Percentiles rank a stretch among this genome's conserved stretches.
These are phyloP conservation scores for Chaetothyriales sp. DNA, from an alignment of 2,329 filamentous ascomycete genomes.

Conservation along the genomic window DNA sequence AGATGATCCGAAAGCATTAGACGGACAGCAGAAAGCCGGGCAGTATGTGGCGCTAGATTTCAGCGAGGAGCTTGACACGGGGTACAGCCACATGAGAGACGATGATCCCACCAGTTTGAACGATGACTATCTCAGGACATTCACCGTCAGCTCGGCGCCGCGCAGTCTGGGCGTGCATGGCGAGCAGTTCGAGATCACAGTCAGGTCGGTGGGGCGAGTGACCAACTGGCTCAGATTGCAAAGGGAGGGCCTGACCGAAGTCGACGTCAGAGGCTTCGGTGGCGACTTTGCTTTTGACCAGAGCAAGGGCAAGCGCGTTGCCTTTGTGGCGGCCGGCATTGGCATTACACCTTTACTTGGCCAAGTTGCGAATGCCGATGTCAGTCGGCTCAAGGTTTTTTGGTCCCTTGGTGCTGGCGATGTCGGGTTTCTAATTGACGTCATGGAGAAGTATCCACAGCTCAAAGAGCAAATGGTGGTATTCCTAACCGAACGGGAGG, in stretches of 20 bases:
- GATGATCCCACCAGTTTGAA: slow-evolving; percentile 68
- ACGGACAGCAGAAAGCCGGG: slow-evolving; percentile 49
- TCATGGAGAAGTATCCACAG: slow-evolving; percentile 38
- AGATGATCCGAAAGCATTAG: slow-evolving; percentile 19
- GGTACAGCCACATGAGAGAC: slow-evolving; percentile 74
- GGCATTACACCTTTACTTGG: slow-evolving; percentile 73
- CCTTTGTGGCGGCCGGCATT: slow-evolving; percentile 65
- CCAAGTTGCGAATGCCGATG: slow-evolving; percentile 44
- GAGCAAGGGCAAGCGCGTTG: slow-evolving; percentile 25
- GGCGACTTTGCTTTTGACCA: slow-evolving; percentile 43
- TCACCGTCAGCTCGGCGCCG: slow-evolving; percentile 59
- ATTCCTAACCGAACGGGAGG: slow-evolving; percentile 47
- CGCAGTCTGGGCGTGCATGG: slow-evolving; percentile 21
- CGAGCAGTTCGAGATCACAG: slow-evolving; percentile 57
- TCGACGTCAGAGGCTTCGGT: slow-evolving; percentile 60
- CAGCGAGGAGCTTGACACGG: slow-evolving; percentile 50
- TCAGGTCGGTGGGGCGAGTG: slow-evolving; percentile 53
- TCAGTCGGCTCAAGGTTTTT: slow-evolving; percentile 41
- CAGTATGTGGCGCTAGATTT: slow-evolving; percentile 72
- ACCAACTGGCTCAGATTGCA: slow-evolving; percentile 52
- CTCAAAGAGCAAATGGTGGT: slow-evolving; percentile 43
- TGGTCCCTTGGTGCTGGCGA: slow-evolving; percentile 57
- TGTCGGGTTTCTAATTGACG: slow-evolving; percentile 47
- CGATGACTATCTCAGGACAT: slow-evolving; percentile 71
- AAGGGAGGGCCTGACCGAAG: slow-evolving; percentile 42